Evolutionary conservation across 225 moss, liverwort and hornwort genomes (phyloP).

Genomic region (Takakia lepidozioides): DNA sequence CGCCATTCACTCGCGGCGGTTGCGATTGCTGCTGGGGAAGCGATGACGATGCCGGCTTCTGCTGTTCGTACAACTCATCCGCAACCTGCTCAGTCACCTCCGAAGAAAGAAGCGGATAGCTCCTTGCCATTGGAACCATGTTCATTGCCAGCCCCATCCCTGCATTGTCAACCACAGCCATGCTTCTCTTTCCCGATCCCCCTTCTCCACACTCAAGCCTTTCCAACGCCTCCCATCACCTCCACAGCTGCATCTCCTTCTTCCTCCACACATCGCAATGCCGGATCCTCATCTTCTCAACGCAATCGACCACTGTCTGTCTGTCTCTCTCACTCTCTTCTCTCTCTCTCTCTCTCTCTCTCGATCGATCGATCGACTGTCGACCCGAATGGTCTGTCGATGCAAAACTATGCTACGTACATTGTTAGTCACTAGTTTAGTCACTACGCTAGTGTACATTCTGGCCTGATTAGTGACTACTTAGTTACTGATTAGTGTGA

Average conservation of each 20-base stretch:
- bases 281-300: no score
- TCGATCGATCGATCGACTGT: no score
- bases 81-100: slow-evolving; percentile 49
- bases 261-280: no score
- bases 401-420: no score
- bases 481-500: no score
- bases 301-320: no score
- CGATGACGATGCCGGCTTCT: slow-evolving; percentile 12
- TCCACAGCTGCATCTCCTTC: background rate
- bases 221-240: slow-evolving; percentile 4
- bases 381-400: no score
- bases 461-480: no score
- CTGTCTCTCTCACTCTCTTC: no score
- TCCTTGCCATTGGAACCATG: slow-evolving; percentile 58
- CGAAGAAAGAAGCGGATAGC: slow-evolving; percentile 56
- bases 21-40: slow-evolving; percentile 13
- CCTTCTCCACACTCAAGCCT: slow-evolving; percentile 1
- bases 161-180: slow-evolving; percentile 95
- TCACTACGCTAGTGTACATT: no score
- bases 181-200: slow-evolving; percentile 14
- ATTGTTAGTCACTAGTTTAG: no score
- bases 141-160: slow-evolving; percentile 64
- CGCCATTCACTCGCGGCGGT: slow-evolving; percentile 30
- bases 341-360: no score
- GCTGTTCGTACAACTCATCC: slow-evolving; percentile 46